phyloP scores from a whole-genome alignment of 2,329 filamentous ascomycete genomes.

The Malbranchea cinnamomea region DNA sequence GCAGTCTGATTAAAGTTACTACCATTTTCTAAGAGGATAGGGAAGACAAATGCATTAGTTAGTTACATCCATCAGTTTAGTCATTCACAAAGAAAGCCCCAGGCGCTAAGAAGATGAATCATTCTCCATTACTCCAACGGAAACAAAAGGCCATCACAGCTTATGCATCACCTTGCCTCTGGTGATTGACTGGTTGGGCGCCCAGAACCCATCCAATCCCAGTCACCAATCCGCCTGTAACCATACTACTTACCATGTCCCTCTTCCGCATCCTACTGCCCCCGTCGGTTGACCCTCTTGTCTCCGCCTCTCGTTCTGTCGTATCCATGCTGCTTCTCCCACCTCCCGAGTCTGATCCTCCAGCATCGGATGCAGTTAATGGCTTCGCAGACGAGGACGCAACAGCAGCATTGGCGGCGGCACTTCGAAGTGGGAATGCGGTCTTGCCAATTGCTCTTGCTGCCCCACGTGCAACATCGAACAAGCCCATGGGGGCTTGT shows the following conservation, averaged over 20 bases:
- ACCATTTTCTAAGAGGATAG: constrained; percentile 1
- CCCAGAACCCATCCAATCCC: constrained; percentile 52
- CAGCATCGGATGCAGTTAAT: constrained; percentile 2
- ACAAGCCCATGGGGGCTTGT: constrained; percentile 37
- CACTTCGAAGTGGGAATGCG: constrained; percentile 27
- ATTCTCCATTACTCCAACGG: too few species aligned
- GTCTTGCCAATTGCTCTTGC: constrained; percentile 34
- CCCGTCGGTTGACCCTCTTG: too few species aligned
- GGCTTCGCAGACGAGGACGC: too few species aligned
- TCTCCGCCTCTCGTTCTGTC: too few species aligned
- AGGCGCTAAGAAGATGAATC: not conserved
- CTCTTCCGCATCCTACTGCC: constrained; percentile 30
- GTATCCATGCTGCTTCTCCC: too few species aligned
- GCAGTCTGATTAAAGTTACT: not conserved
- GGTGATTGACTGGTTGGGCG: constrained; percentile 30
- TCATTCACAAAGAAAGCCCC: too few species aligned
- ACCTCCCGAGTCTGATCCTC: too few species aligned
- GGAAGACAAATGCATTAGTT: constrained; percentile 1
- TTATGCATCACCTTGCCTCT: too few species aligned
- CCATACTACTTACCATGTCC: constrained; percentile 47
- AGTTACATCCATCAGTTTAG: too few species aligned
- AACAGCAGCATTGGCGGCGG: constrained; percentile 8
- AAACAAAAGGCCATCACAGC: too few species aligned
- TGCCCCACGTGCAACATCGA: constrained; percentile 37
- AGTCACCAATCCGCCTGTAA: constrained; percentile 45